Conservation (phyloP, 2,329 filamentous ascomycete genomes). For the Colletotrichum theobromicola region DNA sequence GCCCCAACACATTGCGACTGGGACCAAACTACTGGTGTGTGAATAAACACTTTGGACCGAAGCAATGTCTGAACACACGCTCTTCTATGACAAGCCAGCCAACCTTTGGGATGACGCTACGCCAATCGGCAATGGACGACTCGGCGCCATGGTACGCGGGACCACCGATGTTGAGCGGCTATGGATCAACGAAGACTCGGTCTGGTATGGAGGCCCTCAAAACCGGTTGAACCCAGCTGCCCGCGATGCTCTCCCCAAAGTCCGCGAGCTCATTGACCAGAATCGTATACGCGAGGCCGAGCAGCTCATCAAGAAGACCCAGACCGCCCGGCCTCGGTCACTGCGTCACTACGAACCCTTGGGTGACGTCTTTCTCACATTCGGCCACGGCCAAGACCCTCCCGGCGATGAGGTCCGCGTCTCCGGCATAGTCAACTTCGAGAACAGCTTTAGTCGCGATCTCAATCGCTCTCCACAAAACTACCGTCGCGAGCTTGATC, state of each 20-base stretch:
- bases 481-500: not conserved
- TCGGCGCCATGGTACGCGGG: conserved; percentile 42
- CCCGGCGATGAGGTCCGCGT: not conserved
- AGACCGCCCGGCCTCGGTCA: not conserved
- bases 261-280: not conserved
- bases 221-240: conserved; percentile 39
- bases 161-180: conserved; percentile 36
- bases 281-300: not conserved
- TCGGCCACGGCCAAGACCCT: not conserved
- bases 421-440: not conserved
- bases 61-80: not conserved
- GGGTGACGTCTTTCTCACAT: not conserved
- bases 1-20: not conserved
- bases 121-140: conserved; percentile 49
- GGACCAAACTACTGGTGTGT: not conserved
- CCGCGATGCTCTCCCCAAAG: not conserved
- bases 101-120: conserved; percentile 22
- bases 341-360: not conserved
- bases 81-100: not conserved
- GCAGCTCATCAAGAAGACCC: not conserved
- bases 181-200: conserved; percentile 48
- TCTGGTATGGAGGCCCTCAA: conserved; percentile 45
- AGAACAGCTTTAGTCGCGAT: not conserved
- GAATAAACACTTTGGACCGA: not conserved
- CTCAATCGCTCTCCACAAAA: not conserved